Evolutionary conservation across 192 early-diverging fungal species (phyloP).

Genomic region (Phycomyces nitens): DNA sequence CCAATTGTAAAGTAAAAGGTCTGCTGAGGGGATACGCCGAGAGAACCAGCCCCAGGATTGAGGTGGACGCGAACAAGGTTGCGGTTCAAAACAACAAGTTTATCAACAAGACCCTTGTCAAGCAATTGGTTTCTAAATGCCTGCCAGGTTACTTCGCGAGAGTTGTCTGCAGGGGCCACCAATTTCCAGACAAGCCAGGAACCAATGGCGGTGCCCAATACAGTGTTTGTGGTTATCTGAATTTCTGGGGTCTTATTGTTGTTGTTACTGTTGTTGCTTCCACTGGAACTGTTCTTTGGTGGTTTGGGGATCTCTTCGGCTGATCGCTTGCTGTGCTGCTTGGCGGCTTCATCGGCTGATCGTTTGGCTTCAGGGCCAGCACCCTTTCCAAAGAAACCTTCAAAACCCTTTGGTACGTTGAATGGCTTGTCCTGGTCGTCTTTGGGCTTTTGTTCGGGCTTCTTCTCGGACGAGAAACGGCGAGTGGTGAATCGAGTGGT

Average conservation of each 20-base stretch:
- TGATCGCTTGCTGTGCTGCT: conserved; percentile 20
- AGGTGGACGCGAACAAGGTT: conserved; percentile 80
- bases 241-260: conserved; percentile 31
- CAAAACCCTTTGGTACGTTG: conserved; percentile 65
- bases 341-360: conserved; percentile 33
- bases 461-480: conserved; percentile 17
- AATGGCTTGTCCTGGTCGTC: conserved; percentile 23
- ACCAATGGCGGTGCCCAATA: conserved; percentile 42
- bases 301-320: conserved; percentile 25
- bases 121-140: conserved; percentile 87
- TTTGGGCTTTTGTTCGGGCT: conserved; percentile 21
- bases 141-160: conserved; percentile 87
- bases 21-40: conserved; percentile 24
- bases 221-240: conserved; percentile 40
- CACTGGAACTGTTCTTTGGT: background rate
- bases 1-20: conserved; percentile 89
- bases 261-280: background rate
- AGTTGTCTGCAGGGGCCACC: conserved; percentile 41
- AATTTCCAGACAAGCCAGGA: conserved; percentile 52
- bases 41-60: conserved; percentile 54
- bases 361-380: conserved; percentile 28
- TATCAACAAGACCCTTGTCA: conserved; percentile 90
- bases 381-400: conserved; percentile 63
- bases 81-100: conserved; percentile 85
- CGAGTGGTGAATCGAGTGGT: conserved; percentile 2